Evolutionary conservation across 2,329 filamentous ascomycete species (phyloP), one percentile per base, ranked within the genome.

Genomic region (Xylaria sp.): DNA sequence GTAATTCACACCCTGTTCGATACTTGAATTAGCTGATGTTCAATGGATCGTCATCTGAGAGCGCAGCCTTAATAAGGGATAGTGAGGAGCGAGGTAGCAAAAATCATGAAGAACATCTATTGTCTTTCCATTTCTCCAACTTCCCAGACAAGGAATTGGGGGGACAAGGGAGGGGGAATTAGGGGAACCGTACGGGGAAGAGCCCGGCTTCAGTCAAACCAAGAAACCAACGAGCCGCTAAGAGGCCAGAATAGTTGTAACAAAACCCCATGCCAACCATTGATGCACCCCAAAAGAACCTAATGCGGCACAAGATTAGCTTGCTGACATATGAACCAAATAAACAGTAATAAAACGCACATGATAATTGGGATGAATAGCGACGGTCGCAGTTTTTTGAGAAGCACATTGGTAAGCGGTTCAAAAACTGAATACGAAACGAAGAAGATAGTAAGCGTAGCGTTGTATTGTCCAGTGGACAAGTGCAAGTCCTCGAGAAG

Each of bases 351-450:
- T 46, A 47, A 19, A 57, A 84, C 81, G 68, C 85, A 82, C 89
- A 97, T 96, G 71, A 96, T 96, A 31, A 84, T 79, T 2, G 92
- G 90, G 57, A 96, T 87, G 72, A 96, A 97, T 54, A 93, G 78
- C 38, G 89, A 91, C 0, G 93, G 93, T 1, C 87, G 83, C 63
- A 91, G 79, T 17, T 82, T 84, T 77, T 96, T 96, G 61, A 96
- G 86, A 23, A 96, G 76, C 47, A 94, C 80, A 73, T 96, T 96
- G 62, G 91, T 92, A 43, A 93, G 70, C 0, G 87, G 87, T 74
- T 95, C 92, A 65, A 92, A 93, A 33, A 93, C 76, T 2, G 90
- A 84, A 73, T 97, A 97, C 0, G 90, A 92, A 51, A 96, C 82
- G 78, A 96, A 96, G 79, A 96, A 96, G 68, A 96, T 89, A 33